These are phyloP conservation scores for Lepidopterella palustris DNA, from an alignment of 495 filamentous ascomycete species.

Conservation along the genomic window DNA sequence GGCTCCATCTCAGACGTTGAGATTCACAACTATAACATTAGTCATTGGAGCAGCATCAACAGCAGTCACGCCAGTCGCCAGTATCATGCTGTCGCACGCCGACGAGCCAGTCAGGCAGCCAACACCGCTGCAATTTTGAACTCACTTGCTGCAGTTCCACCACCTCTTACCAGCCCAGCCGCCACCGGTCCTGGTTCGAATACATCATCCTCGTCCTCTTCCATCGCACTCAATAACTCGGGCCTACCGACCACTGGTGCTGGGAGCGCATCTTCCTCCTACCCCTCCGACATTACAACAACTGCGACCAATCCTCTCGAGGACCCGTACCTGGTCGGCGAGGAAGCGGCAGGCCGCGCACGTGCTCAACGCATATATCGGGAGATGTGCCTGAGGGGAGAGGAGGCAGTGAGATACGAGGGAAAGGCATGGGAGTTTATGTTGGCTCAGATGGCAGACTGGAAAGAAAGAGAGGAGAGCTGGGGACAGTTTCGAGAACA, in stretches of 20 bases:
- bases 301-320: slow-evolving; percentile 25
- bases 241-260: neutral
- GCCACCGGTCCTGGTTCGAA: neutral
- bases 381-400: slow-evolving; percentile 29
- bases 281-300: neutral
- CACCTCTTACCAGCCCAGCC: neutral
- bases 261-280: neutral
- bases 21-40: slow-evolving; percentile 23
- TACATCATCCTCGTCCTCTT: neutral
- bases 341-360: slow-evolving; percentile 26
- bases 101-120: slow-evolving; percentile 23
- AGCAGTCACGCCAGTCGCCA: slow-evolving; percentile 22
- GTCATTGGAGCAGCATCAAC: slow-evolving; percentile 26
- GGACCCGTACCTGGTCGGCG: slow-evolving; percentile 32
- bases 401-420: slow-evolving; percentile 25
- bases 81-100: slow-evolving; percentile 28
- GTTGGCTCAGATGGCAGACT: slow-evolving; percentile 33
- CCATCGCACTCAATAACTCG: neutral
- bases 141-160: slow-evolving; percentile 18
- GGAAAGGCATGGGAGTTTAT: slow-evolving; percentile 35
- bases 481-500: slow-evolving; percentile 25
- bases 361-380: slow-evolving; percentile 23
- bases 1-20: slow-evolving; percentile 17
- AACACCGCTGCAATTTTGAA: slow-evolving; percentile 22
- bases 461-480: slow-evolving; percentile 30